A percentile compares a stretch with the other conserved stretches of the same genome.
Evolutionary conservation across 2,329 filamentous ascomycete genomes (phyloP).

Genomic region (Didymella glomerata): DNA sequence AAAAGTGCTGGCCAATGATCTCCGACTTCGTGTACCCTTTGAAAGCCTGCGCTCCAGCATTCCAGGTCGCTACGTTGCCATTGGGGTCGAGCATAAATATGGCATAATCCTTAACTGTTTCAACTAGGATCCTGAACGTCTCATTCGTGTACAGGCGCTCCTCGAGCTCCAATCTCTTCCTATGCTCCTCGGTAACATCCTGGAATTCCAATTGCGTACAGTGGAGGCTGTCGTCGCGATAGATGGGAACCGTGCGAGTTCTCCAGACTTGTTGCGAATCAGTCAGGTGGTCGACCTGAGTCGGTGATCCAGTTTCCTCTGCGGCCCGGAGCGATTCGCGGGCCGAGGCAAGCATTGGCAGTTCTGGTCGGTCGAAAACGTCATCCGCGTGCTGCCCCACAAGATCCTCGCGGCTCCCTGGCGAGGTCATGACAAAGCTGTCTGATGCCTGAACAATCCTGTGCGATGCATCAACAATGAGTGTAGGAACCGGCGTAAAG

Average conservation of each 20-base stretch:
- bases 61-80: conserved; percentile 67
- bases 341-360: conserved; percentile 49
- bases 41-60: conserved; percentile 62
- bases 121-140: conserved; percentile 67
- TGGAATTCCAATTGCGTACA: conserved; percentile 56
- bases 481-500: conserved; percentile 53
- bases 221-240: conserved; percentile 50
- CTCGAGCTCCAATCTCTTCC: conserved; percentile 51
- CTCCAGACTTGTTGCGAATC: conserved; percentile 40
- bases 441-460: conserved; percentile 60
- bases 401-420: conserved; percentile 45
- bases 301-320: conserved; percentile 46
- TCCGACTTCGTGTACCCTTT: conserved; percentile 65
- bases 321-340: conserved; percentile 52
- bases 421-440: conserved; percentile 52
- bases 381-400: conserved; percentile 53
- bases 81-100: conserved; percentile 68
- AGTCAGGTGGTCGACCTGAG: conserved; percentile 47
- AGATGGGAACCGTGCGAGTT: conserved; percentile 56
- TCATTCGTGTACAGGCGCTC: conserved; percentile 59
- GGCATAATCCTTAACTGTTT: conserved; percentile 69
- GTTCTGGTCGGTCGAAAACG: conserved; percentile 42
- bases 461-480: conserved; percentile 57
- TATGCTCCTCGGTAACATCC: conserved; percentile 48
- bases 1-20: conserved; percentile 67